These are phyloP conservation scores for Graphiopsis chlorocephala DNA, from an alignment of 2,329 filamentous ascomycete genomes.

Conservation along the genomic window DNA sequence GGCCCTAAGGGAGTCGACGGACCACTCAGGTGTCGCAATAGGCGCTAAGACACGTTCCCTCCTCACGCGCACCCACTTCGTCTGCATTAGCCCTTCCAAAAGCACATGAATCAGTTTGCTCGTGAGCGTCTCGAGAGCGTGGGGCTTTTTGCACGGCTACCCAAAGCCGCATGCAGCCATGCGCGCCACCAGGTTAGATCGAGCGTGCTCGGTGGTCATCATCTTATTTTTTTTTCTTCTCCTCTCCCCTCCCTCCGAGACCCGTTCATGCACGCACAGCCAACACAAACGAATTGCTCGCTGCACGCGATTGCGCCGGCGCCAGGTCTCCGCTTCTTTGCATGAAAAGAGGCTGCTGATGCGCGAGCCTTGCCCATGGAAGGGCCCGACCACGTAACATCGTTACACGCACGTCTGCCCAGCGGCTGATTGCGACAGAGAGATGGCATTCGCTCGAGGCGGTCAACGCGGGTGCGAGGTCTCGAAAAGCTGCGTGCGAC, in stretches of 20 bases:
- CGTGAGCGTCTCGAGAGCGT: conserved; percentile 7
- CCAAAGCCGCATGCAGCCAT: conserved; percentile 10
- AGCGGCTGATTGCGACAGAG: conserved; percentile 4
- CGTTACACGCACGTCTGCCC: conserved; percentile 12
- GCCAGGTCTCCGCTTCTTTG: background rate
- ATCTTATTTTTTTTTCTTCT: background rate
- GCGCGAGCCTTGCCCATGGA: background rate
- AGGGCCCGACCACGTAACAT: conserved; percentile 7
- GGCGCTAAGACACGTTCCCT: conserved; percentile 8
- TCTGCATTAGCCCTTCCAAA: conserved; percentile 10
- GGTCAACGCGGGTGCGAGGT: conserved; percentile 5
- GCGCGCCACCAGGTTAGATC: conserved; percentile 6
- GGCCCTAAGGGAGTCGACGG: background rate
- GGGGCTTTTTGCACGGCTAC: conserved; percentile 10
- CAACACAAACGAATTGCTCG: background rate
- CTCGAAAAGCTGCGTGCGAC: background rate
- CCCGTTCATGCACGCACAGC: conserved; percentile 11
- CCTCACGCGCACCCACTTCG: conserved; percentile 6
- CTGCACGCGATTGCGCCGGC: conserved; percentile 6
- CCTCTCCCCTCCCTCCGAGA: background rate
- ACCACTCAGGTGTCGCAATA: conserved; percentile 1
- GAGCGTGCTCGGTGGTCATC: background rate
- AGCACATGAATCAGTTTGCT: conserved; percentile 9
- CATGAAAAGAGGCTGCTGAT: conserved; percentile 8
- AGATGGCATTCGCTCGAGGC: conserved; percentile 1